phyloP scores from a whole-genome alignment of 306 rosid genomes.

The Vicia faba region DNA sequence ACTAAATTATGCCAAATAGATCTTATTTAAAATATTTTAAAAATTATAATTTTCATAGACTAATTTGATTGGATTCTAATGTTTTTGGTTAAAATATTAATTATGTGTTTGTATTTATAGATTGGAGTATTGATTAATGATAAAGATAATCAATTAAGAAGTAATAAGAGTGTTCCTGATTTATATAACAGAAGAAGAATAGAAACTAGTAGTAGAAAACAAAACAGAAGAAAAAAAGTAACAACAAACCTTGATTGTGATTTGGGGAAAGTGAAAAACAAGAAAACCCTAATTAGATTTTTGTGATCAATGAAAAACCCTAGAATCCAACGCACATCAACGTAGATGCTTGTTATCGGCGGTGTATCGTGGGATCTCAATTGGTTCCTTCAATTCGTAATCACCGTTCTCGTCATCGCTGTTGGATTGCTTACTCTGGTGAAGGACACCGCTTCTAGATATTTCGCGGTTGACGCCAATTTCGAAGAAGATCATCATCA shows the following conservation, averaged over 20 bases:
- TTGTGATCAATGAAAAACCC: slow-evolving; percentile 39
- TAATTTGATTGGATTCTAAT: too few relatives aligned
- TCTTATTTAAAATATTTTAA: too few relatives aligned
- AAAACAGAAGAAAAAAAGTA: neutral
- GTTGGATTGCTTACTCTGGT: slow-evolving; percentile 63
- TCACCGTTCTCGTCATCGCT: slow-evolving; percentile 49
- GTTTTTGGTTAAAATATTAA: too few relatives aligned
- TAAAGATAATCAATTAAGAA: too few relatives aligned
- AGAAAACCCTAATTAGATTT: slow-evolving; percentile 34
- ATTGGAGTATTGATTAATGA: too few relatives aligned
- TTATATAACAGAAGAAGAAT: neutral
- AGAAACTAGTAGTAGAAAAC: neutral
- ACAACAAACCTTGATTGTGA: neutral
- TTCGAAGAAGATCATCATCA: slow-evolving; percentile 56
- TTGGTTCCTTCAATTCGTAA: slow-evolving; percentile 72
- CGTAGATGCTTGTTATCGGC: slow-evolving; percentile 88
- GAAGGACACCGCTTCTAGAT: slow-evolving; percentile 81
- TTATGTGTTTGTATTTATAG: too few relatives aligned
- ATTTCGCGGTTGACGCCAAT: slow-evolving; percentile 85
- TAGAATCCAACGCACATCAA: slow-evolving; percentile 33
- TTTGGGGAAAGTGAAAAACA: neutral
- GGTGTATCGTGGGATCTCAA: slow-evolving; percentile 82
- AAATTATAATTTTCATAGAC: too few relatives aligned
- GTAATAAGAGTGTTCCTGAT: neutral
- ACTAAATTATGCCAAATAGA: too few relatives aligned